phyloP scores from a whole-genome alignment of 2,329 filamentous ascomycete species.

The Aureobasidium melanogenum region DNA sequence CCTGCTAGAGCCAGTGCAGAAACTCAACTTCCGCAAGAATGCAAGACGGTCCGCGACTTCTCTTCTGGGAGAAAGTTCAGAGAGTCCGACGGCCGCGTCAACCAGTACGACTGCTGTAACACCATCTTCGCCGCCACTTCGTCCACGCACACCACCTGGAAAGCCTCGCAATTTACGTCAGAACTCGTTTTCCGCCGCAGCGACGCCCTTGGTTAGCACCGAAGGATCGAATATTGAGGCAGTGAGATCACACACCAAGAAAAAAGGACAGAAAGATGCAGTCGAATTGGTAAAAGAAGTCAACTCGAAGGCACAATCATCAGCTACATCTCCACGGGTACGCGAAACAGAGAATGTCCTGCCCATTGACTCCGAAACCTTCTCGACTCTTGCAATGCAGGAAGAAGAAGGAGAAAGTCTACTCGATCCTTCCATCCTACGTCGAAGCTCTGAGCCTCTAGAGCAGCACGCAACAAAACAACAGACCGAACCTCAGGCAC shows the following conservation, averaged over 20 bases:
- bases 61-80: constrained; percentile 21
- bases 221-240: constrained; percentile 58
- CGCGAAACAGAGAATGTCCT: neutral
- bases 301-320: constrained; percentile 6
- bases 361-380: neutral
- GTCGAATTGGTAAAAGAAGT: constrained; percentile 29
- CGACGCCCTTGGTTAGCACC: constrained; percentile 57
- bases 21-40: constrained; percentile 13
- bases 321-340: neutral
- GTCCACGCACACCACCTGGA: constrained; percentile 24
- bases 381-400: neutral
- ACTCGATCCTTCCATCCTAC: neutral
- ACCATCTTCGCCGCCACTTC: constrained; percentile 11
- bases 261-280: constrained; percentile 51
- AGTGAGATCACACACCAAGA: constrained; percentile 35
- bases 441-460: neutral
- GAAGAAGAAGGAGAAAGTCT: neutral
- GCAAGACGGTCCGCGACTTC: constrained; percentile 16
- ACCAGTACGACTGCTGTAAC: neutral
- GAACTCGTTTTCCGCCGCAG: constrained; percentile 52
- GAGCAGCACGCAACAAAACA: neutral
- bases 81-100: constrained; percentile 13
- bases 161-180: constrained; percentile 51
- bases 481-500: neutral
- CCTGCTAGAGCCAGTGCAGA: constrained; percentile 11